Evolutionary conservation across 371 early-diverging fungal species (phyloP).

Genomic region (Catenaria anguillulae): DNA sequence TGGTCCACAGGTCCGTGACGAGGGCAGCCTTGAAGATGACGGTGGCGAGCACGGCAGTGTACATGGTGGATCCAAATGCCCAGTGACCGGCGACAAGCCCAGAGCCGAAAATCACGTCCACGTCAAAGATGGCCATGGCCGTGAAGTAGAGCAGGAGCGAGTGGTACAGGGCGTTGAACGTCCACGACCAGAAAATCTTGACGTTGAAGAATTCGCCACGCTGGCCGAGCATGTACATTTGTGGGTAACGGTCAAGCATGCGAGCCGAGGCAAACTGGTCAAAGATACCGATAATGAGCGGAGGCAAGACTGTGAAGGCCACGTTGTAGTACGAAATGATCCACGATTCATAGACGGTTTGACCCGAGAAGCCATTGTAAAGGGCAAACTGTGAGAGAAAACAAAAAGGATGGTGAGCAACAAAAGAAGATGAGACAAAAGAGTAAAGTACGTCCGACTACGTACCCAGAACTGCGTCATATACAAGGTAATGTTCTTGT

Average conservation of each 20-base stretch:
- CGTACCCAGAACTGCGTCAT: constrained; percentile 91
- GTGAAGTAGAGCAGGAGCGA: constrained; percentile 55
- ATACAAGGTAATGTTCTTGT: constrained; percentile 92
- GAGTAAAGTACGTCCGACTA: too few relatives aligned
- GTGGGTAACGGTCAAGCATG: constrained; percentile 88
- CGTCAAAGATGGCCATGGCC: constrained; percentile 38
- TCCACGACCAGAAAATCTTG: constrained; percentile 85
- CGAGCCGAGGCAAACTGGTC: constrained; percentile 84
- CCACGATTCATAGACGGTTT: constrained; percentile 88
- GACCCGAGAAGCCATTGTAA: constrained; percentile 79
- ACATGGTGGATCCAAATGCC: constrained; percentile 60
- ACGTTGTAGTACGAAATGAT: constrained; percentile 81
- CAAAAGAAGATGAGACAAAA: too few relatives aligned
- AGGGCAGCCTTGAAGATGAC: constrained; percentile 70
- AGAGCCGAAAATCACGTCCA: constrained; percentile 40
- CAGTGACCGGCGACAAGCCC: constrained; percentile 62
- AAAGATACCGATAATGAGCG: constrained; percentile 77
- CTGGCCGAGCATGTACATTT: constrained; percentile 90
- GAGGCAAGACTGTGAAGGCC: constrained; percentile 76
- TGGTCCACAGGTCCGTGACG: constrained; percentile 39
- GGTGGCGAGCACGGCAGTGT: constrained; percentile 60
- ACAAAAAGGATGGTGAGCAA: too few relatives aligned
- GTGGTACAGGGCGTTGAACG: constrained; percentile 84
- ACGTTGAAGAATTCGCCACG: constrained; percentile 81
- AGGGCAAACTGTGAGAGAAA: constrained; percentile 68